A percentile compares a stretch with the other conserved stretches of the same genome.
Evolutionary conservation across 2,329 filamentous ascomycete genomes (phyloP).

Genomic region (Capronia coronata): DNA sequence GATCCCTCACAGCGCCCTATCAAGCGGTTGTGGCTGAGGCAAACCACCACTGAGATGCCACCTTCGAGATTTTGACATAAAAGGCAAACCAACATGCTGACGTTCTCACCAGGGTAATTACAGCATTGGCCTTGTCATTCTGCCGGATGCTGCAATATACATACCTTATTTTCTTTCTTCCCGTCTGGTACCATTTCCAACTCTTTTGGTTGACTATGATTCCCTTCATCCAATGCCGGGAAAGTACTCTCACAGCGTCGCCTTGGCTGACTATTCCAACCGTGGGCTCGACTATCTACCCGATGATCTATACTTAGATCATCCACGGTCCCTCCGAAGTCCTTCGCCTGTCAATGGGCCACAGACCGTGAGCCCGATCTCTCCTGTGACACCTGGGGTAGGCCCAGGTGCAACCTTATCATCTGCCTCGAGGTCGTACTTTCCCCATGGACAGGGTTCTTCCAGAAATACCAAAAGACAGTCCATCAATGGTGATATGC

Average conservation of each 20-base stretch:
- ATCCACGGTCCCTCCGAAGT: background rate
- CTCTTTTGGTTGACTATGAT: constrained; percentile 2
- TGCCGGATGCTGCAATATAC: background rate
- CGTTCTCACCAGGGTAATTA: constrained; percentile 3
- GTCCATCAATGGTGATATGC: background rate
- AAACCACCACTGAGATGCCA: background rate
- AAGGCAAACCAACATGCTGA: background rate
- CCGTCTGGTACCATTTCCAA: background rate
- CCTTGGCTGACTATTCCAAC: constrained; percentile 24
- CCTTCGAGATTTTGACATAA: background rate
- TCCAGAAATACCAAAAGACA: background rate
- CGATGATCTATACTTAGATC: constrained; percentile 13
- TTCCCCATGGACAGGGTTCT: background rate
- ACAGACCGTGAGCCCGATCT: background rate
- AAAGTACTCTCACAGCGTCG: constrained; percentile 28
- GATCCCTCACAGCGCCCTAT: background rate
- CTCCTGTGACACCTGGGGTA: background rate
- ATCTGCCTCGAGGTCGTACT: background rate
- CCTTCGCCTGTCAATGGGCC: background rate
- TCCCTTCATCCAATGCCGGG: constrained; percentile 20
- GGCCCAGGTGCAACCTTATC: background rate
- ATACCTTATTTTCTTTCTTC: background rate
- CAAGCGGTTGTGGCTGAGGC: background rate
- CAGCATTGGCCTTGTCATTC: background rate
- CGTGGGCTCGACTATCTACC: constrained; percentile 18